Conservation (phyloP, 257 asterid genomes). For the Solanum chiquidenum region DNA sequence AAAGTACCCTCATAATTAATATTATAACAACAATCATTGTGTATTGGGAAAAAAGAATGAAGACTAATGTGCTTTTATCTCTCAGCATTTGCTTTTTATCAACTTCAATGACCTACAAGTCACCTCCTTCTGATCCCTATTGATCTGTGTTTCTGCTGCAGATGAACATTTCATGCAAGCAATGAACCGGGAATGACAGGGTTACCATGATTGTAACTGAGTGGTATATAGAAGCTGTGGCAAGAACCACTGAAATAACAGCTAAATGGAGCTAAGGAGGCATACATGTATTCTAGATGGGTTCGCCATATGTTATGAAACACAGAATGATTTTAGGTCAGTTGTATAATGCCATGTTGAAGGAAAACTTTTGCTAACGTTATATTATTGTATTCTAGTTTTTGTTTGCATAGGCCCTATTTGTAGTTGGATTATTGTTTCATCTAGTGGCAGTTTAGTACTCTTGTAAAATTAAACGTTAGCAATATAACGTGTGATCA, state of each 20-base stretch:
- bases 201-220: slow-evolving; percentile 1
- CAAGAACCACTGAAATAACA: neutral
- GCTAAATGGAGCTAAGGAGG: neutral
- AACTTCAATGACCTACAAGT: neutral
- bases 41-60: neutral
- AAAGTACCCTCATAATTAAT: neutral
- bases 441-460: slow-evolving; percentile 10
- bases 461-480: slow-evolving; percentile 21
- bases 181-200: slow-evolving; percentile 42
- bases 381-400: slow-evolving; percentile 32
- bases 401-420: slow-evolving; percentile 11
- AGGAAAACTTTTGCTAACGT: slow-evolving; percentile 10
- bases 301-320: slow-evolving; percentile 11
- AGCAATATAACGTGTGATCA: slow-evolving; percentile 13
- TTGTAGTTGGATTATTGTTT: slow-evolving; percentile 20
- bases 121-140: neutral
- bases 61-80: neutral
- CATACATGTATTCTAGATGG: neutral
- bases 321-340: slow-evolving; percentile 26
- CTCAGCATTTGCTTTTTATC: neutral
- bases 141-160: neutral
- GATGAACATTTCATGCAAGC: slow-evolving; percentile 24
- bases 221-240: neutral
- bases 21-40: neutral
- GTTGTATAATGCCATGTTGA: slow-evolving; percentile 41